These are phyloP conservation scores for Flaveria sonorensis DNA, from an alignment of 129 eudicot genomes.

Conservation along the genomic window DNA sequence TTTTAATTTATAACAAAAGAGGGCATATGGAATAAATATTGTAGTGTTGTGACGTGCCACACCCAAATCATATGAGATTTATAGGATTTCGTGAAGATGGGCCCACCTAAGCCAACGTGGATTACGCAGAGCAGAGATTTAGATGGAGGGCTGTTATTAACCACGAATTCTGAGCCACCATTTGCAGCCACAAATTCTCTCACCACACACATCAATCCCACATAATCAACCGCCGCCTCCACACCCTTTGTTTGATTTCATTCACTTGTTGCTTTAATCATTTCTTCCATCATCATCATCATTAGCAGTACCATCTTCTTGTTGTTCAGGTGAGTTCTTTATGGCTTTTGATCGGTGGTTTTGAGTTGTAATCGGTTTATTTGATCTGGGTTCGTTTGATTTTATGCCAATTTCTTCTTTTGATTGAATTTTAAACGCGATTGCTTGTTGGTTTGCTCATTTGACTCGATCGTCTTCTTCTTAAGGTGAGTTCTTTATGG, in stretches of 20 bases:
- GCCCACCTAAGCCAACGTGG: constrained; percentile 33
- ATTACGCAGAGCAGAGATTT: constrained; percentile 26
- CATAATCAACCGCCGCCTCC: constrained; percentile 13
- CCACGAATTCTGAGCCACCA: constrained; percentile 31
- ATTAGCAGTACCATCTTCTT: too few species aligned
- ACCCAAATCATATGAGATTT: neutral
- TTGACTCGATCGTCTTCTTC: neutral
- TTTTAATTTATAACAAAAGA: neutral
- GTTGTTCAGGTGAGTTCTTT: constrained; percentile 9
- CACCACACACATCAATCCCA: constrained; percentile 28
- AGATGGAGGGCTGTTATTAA: constrained; percentile 26
- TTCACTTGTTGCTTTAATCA: constrained; percentile 6
- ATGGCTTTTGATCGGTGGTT: neutral
- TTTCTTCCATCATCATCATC: neutral
- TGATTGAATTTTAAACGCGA: too few species aligned
- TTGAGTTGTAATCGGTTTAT: neutral
- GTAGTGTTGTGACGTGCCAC: neutral
- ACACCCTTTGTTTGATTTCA: constrained; percentile 19
- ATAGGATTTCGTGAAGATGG: neutral
- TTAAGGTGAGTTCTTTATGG: constrained; percentile 6
- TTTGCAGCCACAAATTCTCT: constrained; percentile 41
- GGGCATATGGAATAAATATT: neutral
- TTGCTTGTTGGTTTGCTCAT: neutral
- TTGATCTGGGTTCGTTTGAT: neutral
- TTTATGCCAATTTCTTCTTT: too few species aligned